Evolutionary conservation across 208 protist genomes (phyloP).

Genomic region (Wallacemonas collosoma): DNA sequence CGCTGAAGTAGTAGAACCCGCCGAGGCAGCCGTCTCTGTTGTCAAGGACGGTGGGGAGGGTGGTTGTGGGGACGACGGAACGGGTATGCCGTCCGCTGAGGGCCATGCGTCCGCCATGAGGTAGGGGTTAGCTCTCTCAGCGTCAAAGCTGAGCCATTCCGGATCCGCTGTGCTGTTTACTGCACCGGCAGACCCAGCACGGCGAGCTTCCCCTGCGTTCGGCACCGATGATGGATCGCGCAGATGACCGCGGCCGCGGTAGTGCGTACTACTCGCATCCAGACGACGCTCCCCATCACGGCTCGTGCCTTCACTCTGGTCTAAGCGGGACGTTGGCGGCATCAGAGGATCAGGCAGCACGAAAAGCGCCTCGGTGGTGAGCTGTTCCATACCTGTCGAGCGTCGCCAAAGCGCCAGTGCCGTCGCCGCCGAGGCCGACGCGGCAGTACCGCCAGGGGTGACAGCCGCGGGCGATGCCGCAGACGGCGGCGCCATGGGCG

Average conservation of each 20-base stretch:
- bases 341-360: background rate
- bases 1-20: too few species aligned
- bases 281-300: too few species aligned
- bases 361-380: slow-evolving; percentile 8
- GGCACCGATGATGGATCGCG: background rate
- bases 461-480: background rate
- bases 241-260: background rate
- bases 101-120: slow-evolving; percentile 14
- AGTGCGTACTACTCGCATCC: too few species aligned
- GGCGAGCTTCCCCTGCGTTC: background rate
- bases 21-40: background rate
- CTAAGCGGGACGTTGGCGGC: background rate
- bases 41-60: background rate
- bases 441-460: background rate
- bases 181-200: too few species aligned
- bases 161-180: slow-evolving; percentile 24
- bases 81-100: too few species aligned
- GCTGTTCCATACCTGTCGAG: background rate
- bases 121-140: slow-evolving; percentile 26
- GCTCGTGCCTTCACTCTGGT: too few species aligned
- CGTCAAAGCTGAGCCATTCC: slow-evolving; percentile 48
- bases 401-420: slow-evolving; percentile 1
- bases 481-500: background rate
- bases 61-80: background rate
- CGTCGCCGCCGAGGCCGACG: background rate